phyloP scores from a whole-genome alignment of 139 green algal species.

The Eudorina sp. region DNA sequence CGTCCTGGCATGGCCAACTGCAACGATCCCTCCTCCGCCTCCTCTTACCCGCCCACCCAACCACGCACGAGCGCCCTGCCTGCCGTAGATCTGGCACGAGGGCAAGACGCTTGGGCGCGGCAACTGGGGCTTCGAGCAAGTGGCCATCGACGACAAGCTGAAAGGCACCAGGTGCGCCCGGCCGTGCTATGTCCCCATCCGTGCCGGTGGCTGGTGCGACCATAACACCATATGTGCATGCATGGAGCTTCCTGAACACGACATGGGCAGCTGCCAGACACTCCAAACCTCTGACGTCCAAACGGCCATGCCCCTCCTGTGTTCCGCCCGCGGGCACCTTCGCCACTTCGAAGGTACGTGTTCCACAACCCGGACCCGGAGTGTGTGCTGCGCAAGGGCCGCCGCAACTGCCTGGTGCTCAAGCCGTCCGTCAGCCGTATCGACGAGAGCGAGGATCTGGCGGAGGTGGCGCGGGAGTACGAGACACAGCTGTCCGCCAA shows the following conservation, averaged over 20 bases:
- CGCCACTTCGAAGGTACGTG: conserved; percentile 43
- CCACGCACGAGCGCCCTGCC: no score
- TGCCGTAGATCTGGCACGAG: conserved; percentile 57
- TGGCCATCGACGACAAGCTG: conserved; percentile 53
- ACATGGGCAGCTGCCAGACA: no score
- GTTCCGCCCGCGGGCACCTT: no score
- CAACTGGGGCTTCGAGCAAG: conserved; percentile 49
- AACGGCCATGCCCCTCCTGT: no score
- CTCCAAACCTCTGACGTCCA: no score
- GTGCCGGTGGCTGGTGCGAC: no score
- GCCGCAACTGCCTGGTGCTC: conserved; percentile 51
- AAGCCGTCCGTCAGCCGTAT: conserved; percentile 48
- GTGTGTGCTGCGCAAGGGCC: conserved; percentile 47
- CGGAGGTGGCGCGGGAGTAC: conserved; percentile 46
- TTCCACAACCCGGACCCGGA: conserved; percentile 51
- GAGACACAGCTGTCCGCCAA: conserved; percentile 41
- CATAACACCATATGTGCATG: no score
- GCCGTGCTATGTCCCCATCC: no score
- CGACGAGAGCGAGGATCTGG: conserved; percentile 59
- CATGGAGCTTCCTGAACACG: no score
- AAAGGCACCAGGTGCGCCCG: conserved; percentile 41
- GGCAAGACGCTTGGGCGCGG: conserved; percentile 48
- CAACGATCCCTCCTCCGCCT: no score
- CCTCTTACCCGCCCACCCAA: no score
- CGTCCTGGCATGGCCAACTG: no score